These are phyloP conservation scores for Dryadomyces sulphureus DNA, from an alignment of 2,329 filamentous ascomycete species.

Conservation along the genomic window DNA sequence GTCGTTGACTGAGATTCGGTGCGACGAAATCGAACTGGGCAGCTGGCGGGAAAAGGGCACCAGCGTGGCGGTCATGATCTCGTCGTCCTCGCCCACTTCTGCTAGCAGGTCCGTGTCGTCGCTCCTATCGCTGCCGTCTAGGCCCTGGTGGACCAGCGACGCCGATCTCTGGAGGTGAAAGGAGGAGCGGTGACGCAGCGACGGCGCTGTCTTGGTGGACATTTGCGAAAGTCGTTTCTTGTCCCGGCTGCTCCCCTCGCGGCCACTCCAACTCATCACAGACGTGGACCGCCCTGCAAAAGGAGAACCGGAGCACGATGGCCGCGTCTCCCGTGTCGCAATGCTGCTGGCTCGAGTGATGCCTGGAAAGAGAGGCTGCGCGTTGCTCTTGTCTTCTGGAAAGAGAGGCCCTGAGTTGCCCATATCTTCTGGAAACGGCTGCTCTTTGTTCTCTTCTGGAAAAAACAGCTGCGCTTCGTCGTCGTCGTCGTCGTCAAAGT, in stretches of 20 bases:
- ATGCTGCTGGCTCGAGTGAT: neutral
- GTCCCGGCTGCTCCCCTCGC: neutral
- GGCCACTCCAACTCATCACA: conserved; percentile 1
- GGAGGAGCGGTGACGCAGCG: neutral
- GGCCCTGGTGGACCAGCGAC: neutral
- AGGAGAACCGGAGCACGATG: neutral
- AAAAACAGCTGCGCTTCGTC: no score
- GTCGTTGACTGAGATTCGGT: neutral
- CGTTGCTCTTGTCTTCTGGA: no score
- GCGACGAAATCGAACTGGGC: neutral
- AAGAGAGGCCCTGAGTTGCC: no score
- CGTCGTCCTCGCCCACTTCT: conserved; percentile 4
- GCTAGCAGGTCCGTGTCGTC: conserved; percentile 1
- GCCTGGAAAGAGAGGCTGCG: neutral
- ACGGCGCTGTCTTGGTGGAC: neutral
- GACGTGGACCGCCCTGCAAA: conserved; percentile 6
- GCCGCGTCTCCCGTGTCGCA: neutral
- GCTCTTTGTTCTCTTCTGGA: neutral
- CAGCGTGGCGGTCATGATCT: conserved; percentile 6
- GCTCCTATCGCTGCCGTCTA: conserved; percentile 3
- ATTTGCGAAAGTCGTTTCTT: conserved; percentile 1
- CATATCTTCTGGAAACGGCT: no score
- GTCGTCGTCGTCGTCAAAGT: conserved; percentile 9
- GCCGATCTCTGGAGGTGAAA: neutral
- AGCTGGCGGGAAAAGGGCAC: conserved; percentile 2